Conservation (phyloP, 306 rosid genomes). For the Lathyrus sativus region DNA sequence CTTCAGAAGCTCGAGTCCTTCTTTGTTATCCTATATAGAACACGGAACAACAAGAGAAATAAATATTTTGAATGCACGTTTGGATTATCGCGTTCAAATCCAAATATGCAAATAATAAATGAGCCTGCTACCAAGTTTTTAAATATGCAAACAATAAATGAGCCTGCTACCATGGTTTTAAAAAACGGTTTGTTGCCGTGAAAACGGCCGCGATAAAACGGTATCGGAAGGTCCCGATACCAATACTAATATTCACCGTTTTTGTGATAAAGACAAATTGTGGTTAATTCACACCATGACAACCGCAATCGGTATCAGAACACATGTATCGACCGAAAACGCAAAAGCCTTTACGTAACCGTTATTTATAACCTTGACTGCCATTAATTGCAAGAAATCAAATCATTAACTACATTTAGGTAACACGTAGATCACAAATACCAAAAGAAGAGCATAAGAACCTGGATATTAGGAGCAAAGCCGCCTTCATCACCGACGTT, state of each 20-base stretch:
- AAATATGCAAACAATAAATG: not conserved
- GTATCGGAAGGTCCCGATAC: too few species aligned
- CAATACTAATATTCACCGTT: too few species aligned
- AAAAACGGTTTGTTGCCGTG: too few species aligned
- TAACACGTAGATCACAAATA: slow-evolving; percentile 25
- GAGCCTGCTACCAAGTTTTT: not conserved
- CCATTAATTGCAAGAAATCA: slow-evolving; percentile 1
- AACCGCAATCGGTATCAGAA: too few species aligned
- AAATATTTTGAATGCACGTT: not conserved
- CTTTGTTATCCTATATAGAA: slow-evolving; percentile 75
- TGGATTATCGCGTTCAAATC: slow-evolving; percentile 1
- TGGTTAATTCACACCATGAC: too few species aligned
- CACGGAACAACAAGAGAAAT: not conserved
- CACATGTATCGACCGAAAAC: too few species aligned
- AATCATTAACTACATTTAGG: slow-evolving; percentile 14
- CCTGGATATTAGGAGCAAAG: slow-evolving; percentile 99
- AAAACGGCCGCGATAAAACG: too few species aligned
- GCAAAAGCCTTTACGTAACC: too few species aligned
- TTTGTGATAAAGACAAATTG: too few species aligned
- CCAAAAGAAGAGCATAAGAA: slow-evolving; percentile 29
- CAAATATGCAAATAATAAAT: slow-evolving; percentile 15
- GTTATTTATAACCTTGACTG: too few species aligned
- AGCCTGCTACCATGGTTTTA: not conserved
- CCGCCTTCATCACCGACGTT: slow-evolving; percentile 99
- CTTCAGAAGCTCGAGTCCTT: slow-evolving; percentile 96